Percentiles rank a stretch among this genome's conserved stretches.
Conservation (phyloP, 257 asterid genomes). For the Jacaranda copaia region DNA sequence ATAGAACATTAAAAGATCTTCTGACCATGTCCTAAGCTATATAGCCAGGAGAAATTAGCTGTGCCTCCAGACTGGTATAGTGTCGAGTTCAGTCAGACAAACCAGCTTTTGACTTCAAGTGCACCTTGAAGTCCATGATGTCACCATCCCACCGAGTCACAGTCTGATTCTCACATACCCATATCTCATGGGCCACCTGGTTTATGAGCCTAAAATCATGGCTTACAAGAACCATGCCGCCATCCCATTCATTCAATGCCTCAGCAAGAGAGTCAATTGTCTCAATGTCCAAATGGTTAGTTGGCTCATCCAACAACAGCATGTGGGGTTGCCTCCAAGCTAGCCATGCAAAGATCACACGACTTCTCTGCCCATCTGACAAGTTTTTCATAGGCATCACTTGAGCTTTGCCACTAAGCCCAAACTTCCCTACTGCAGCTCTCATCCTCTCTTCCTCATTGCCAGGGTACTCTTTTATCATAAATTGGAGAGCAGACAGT, state of each 20-base stretch:
- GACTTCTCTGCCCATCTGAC: constrained; percentile 90
- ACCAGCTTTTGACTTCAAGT: constrained; percentile 78
- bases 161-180: constrained; percentile 92
- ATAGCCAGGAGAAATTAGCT: constrained; percentile 26
- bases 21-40: constrained; percentile 16
- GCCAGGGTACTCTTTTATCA: constrained; percentile 90
- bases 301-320: constrained; percentile 92
- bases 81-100: constrained; percentile 44
- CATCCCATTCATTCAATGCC: constrained; percentile 97
- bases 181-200: constrained; percentile 97
- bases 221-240: constrained; percentile 96
- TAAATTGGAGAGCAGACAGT: constrained; percentile 73
- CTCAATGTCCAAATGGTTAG: constrained; percentile 97
- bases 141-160: constrained; percentile 93
- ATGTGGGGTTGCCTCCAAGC: constrained; percentile 93
- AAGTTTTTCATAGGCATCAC: constrained; percentile 92
- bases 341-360: constrained; percentile 96
- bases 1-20: constrained; percentile 2
- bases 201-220: constrained; percentile 97
- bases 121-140: constrained; percentile 92
- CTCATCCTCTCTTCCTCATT: constrained; percentile 95
- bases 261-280: constrained; percentile 95
- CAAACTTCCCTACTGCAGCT: constrained; percentile 85
- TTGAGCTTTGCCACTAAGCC: constrained; percentile 93
- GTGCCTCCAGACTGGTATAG: neutral